These are phyloP conservation scores for Scutellaria baicalensis DNA, from an alignment of 257 asterid species.

Conservation along the genomic window DNA sequence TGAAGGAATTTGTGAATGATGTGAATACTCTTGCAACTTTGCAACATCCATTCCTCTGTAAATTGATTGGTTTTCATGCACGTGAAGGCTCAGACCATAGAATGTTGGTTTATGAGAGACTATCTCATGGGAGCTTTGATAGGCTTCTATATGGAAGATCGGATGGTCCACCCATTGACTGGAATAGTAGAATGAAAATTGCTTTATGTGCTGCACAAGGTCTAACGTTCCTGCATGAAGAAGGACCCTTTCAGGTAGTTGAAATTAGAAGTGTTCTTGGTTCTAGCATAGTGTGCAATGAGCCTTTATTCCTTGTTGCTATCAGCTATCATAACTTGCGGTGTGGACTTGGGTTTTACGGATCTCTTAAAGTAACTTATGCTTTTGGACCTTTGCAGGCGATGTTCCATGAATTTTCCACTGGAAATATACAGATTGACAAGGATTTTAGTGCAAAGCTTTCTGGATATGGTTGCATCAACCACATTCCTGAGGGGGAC, in stretches of 20 bases:
- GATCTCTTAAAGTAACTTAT: not conserved
- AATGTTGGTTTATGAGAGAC: constrained; percentile 87
- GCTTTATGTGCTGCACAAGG: constrained; percentile 91
- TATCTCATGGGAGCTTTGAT: constrained; percentile 87
- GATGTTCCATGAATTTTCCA: constrained; percentile 90
- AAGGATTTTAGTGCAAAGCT: constrained; percentile 92
- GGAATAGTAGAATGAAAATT: constrained; percentile 91
- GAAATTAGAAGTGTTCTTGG: not conserved
- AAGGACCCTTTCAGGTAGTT: constrained; percentile 93
- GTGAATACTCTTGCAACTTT: constrained; percentile 71
- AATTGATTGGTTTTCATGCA: constrained; percentile 84
- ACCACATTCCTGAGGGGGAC: constrained; percentile 72
- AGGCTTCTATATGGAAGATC: constrained; percentile 79
- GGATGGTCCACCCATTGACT: constrained; percentile 89
- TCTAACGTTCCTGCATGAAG: constrained; percentile 91
- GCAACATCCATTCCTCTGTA: constrained; percentile 75
- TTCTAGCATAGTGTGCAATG: not conserved
- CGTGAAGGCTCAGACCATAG: constrained; percentile 73
- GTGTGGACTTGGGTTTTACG: not conserved
- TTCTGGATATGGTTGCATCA: constrained; percentile 93
- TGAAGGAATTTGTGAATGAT: constrained; percentile 78
- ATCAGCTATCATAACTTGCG: not conserved
- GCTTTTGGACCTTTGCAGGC: constrained; percentile 50
- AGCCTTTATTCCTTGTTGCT: not conserved
- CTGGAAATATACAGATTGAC: constrained; percentile 84